These are phyloP conservation scores for Microbotryum silenes-acaulis DNA, from an alignment of 1,284 basidiomycete genomes.

Conservation along the genomic window DNA sequence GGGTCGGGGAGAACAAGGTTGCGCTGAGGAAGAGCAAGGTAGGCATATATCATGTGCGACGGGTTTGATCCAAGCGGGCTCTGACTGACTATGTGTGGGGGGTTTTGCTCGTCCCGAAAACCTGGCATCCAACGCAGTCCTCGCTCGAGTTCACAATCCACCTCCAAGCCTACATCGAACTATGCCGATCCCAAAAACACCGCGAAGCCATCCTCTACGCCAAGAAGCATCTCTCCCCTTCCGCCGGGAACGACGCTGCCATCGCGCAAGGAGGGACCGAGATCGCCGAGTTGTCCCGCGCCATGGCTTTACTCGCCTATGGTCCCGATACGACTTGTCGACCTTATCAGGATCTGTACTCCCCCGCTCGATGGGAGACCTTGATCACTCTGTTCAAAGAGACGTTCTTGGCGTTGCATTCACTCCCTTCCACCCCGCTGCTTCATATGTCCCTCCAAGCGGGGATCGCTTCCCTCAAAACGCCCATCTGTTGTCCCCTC, in stretches of 20 bases:
- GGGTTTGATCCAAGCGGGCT: too few relatives aligned
- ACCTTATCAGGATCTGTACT: slow-evolving; percentile 70
- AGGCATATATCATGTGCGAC: slow-evolving; percentile 28
- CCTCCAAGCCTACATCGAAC: slow-evolving; percentile 92
- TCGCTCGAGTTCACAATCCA: slow-evolving; percentile 92
- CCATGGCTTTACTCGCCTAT: slow-evolving; percentile 68
- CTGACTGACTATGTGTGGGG: too few relatives aligned
- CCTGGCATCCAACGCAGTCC: slow-evolving; percentile 50
- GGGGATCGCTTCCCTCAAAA: slow-evolving; percentile 75
- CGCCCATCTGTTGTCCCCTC: slow-evolving; percentile 55
- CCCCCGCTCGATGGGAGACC: slow-evolving; percentile 62
- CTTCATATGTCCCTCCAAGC: slow-evolving; percentile 79
- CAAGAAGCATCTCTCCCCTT: slow-evolving; percentile 62
- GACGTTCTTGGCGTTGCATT: slow-evolving; percentile 76
- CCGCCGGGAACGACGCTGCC: slow-evolving; percentile 52
- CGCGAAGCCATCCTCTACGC: slow-evolving; percentile 76
- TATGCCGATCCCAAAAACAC: slow-evolving; percentile 61
- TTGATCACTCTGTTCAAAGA: slow-evolving; percentile 70
- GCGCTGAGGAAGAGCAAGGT: slow-evolving; percentile 85
- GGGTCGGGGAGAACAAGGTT: slow-evolving; percentile 94
- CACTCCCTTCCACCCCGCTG: slow-evolving; percentile 73
- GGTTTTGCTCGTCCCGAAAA: too few relatives aligned
- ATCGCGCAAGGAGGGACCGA: slow-evolving; percentile 3
- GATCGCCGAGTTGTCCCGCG: slow-evolving; percentile 72
- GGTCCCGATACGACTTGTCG: slow-evolving; percentile 56